Evolutionary conservation across 805 yeast genomes (phyloP), one percentile per base, ranked within the genome.

Genomic region (Candida nitratophila): DNA sequence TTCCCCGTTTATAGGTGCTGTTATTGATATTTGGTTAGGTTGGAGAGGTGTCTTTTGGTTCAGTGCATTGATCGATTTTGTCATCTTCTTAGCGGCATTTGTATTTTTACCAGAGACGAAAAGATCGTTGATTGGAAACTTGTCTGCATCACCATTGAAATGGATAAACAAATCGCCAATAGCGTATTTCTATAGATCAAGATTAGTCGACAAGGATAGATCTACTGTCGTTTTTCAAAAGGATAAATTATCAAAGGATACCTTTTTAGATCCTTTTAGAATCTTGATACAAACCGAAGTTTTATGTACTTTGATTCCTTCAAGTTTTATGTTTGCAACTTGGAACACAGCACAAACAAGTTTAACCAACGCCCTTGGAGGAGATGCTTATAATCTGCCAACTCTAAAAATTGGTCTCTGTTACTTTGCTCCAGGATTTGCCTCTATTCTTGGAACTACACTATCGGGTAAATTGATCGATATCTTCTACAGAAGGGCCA

Each of bases 31-130:
- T 9, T 69, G 69, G 4, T 66, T 76, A 48, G 69, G 77, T 17
- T 88, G 96, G 96, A 70, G 90, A 52, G 77, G 88, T 0, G 75
- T 82, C n/a, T 84, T 85, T 53, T 79, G 87, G 79, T 85, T 88
- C 49, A 61, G 85, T 42, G 79, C 85, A 1, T 79, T 83, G 24
- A 78, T 83, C 10, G 75, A 83, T 27, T 82, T 82, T 4, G 46
- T 60, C 2, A 67, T 77, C 3, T 47, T 71, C 0, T 1, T 59
- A 1, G 16, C 59, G 1, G 55, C 65, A 1, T 45, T 70, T 3
- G 30, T 73, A 6, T 45, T 71, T 4, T 60, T 88, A 16, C 95
- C 96, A 1, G 96, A 89, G 56, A 89, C 96, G 0, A 74, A 75
- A 34, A 69, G 96, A 44, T 61, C 74, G 7, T 59, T 84, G 8